A percentile compares a stretch with the other conserved stretches of the same genome.
phyloP scores from a whole-genome alignment of 106 monocot species.

The Narthecium ossifragum region DNA sequence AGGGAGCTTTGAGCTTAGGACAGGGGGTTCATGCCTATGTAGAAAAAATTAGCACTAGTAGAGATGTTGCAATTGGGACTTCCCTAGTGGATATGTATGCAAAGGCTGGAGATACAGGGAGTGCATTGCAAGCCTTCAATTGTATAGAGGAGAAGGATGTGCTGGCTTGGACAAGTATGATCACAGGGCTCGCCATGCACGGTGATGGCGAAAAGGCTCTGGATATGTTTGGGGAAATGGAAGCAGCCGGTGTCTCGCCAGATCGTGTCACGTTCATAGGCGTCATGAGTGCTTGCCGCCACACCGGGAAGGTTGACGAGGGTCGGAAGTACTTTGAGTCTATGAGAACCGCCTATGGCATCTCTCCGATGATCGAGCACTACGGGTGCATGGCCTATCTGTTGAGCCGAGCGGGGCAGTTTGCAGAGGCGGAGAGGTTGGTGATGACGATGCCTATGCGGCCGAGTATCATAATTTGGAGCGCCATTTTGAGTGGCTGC shows the following conservation, averaged over 20 bases:
- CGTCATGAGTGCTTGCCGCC: conserved; percentile 36
- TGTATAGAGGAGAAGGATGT: conserved; percentile 20
- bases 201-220: conserved; percentile 25
- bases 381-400: conserved; percentile 42
- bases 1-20: conserved; percentile 9
- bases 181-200: conserved; percentile 22
- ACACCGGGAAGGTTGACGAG: conserved; percentile 35
- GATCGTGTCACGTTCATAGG: conserved; percentile 28
- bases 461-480: conserved; percentile 26
- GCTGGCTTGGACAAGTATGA: conserved; percentile 42
- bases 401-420: conserved; percentile 28
- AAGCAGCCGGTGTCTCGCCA: conserved; percentile 9
- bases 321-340: conserved; percentile 18
- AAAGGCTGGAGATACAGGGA: conserved; percentile 25
- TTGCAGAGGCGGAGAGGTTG: conserved; percentile 27
- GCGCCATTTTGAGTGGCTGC: conserved; percentile 36
- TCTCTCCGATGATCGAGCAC: conserved; percentile 16
- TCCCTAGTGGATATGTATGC: conserved; percentile 32
- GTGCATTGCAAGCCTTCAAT: conserved; percentile 15
- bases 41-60: conserved; percentile 8
- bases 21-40: conserved; percentile 22
- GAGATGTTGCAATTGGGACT: conserved; percentile 12
- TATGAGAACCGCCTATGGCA: conserved; percentile 19
- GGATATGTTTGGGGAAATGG: conserved; percentile 24
- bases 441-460: conserved; percentile 23